phyloP scores from a whole-genome alignment of 768 basidiomycete species.

The Suillus plorans region DNA sequence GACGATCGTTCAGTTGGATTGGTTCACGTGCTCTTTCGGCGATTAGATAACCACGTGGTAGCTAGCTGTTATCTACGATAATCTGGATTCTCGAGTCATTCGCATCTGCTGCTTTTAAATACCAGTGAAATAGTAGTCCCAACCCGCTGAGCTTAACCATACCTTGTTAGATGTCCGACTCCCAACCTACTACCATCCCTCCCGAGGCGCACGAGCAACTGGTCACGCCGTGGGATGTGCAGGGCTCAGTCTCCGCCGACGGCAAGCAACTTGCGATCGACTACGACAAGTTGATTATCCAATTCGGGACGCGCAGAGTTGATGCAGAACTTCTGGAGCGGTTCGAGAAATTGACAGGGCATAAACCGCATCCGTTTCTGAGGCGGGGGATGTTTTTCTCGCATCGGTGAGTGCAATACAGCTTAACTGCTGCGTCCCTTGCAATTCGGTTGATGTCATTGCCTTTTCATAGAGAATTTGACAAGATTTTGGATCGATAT shows the following conservation, averaged over 20 bases:
- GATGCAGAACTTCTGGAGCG: slow-evolving; percentile 76
- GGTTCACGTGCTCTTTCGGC: not conserved
- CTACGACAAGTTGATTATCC: slow-evolving; percentile 91
- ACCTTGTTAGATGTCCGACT: slow-evolving; percentile 17
- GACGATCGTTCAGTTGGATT: too few relatives aligned
- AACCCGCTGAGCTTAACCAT: not conserved
- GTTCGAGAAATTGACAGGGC: slow-evolving; percentile 90
- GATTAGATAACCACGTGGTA: slow-evolving; percentile 3
- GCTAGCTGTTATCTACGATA: not conserved
- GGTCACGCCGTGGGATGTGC: slow-evolving; percentile 97
- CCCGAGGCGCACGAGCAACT: slow-evolving; percentile 58
- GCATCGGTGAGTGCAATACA: slow-evolving; percentile 66
- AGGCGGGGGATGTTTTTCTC: slow-evolving; percentile 97
- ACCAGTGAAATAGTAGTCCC: not conserved
- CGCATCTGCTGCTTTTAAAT: not conserved
- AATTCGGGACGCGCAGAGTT: slow-evolving; percentile 89
- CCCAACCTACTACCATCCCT: slow-evolving; percentile 16
- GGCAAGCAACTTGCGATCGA: slow-evolving; percentile 93
- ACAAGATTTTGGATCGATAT: slow-evolving; percentile 90
- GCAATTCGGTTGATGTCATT: slow-evolving; percentile 4
- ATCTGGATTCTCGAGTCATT: not conserved
- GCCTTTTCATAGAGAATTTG: slow-evolving; percentile 70
- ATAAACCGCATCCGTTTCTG: slow-evolving; percentile 82
- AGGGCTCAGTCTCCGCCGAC: slow-evolving; percentile 83
- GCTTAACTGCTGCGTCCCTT: not conserved